Evolutionary conservation across 805 yeast species (phyloP).

Genomic region (Yamadazyma sp.): DNA sequence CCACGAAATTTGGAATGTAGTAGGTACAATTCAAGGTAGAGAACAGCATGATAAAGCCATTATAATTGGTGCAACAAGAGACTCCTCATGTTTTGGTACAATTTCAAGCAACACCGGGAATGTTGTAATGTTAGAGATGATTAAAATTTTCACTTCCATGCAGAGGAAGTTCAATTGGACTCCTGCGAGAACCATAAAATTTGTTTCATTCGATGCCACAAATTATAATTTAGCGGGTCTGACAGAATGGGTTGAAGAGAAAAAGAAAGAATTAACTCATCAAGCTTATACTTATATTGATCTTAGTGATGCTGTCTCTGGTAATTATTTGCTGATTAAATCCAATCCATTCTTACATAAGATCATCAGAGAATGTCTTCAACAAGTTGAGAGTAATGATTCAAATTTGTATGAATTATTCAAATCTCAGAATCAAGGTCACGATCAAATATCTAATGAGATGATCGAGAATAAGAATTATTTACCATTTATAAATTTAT

Average conservation of each 20-base stretch:
- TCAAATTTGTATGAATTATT: constrained; percentile 24
- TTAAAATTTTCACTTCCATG: constrained; percentile 63
- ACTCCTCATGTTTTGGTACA: constrained; percentile 75
- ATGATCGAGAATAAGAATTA: constrained; percentile 54
- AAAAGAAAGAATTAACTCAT: constrained; percentile 48
- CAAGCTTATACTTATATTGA: constrained; percentile 74
- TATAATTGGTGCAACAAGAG: constrained; percentile 80
- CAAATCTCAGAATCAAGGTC: constrained; percentile 21
- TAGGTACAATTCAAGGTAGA: constrained; percentile 74
- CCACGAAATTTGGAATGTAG: constrained; percentile 74
- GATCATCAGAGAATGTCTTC: constrained; percentile 43
- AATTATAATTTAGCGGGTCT: constrained; percentile 82
- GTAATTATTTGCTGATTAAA: constrained; percentile 48
- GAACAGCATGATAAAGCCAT: constrained; percentile 76
- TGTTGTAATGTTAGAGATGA: constrained; percentile 65
- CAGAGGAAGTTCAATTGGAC: constrained; percentile 69
- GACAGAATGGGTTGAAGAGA: constrained; percentile 68
- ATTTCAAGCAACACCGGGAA: constrained; percentile 72
- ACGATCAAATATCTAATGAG: constrained; percentile 27
- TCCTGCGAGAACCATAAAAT: constrained; percentile 79
- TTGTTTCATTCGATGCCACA: constrained; percentile 80
- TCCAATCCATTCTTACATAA: constrained; percentile 64
- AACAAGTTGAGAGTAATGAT: constrained; percentile 17
- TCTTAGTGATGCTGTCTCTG: constrained; percentile 62
- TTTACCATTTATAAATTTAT: constrained; percentile 59